phyloP scores from a whole-genome alignment of 1,284 basidiomycete genomes.

The Ceratobasidium sp. region DNA sequence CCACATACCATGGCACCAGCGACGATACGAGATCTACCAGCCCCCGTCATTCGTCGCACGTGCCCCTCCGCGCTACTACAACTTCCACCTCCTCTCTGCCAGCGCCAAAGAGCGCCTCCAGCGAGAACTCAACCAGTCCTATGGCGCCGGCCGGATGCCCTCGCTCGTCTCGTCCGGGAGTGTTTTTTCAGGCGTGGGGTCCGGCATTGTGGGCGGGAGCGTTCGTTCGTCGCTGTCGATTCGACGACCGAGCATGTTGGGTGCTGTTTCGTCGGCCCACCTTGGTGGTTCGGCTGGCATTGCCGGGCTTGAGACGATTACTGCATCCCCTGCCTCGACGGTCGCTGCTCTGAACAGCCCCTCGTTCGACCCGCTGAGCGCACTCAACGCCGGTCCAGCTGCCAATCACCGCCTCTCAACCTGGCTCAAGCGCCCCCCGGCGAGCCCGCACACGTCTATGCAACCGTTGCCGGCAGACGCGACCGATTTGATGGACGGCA shows the following conservation, averaged over 20 bases:
- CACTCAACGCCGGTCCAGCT: slow-evolving; percentile 32
- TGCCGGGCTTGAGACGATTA: slow-evolving; percentile 37
- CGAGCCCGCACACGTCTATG: slow-evolving; percentile 35
- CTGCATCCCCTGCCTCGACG: slow-evolving; percentile 34
- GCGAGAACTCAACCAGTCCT: background rate
- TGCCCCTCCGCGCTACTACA: slow-evolving; percentile 29
- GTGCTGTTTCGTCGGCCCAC: background rate
- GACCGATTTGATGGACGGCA: slow-evolving; percentile 42
- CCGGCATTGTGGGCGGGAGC: slow-evolving; percentile 12
- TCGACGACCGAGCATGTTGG: slow-evolving; percentile 26
- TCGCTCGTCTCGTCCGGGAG: slow-evolving; percentile 6
- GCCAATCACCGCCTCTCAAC: slow-evolving; percentile 33
- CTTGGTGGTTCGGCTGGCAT: slow-evolving; percentile 34
- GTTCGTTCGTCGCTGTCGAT: slow-evolving; percentile 25
- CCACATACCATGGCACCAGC: slow-evolving; percentile 32
- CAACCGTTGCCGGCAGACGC: slow-evolving; percentile 37
- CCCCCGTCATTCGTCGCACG: slow-evolving; percentile 36
- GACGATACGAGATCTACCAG: slow-evolving; percentile 40
- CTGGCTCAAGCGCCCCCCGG: slow-evolving; percentile 36
- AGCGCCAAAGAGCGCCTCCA: slow-evolving; percentile 28
- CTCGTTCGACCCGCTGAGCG: slow-evolving; percentile 26
- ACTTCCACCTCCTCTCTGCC: slow-evolving; percentile 28
- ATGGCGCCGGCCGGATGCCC: slow-evolving; percentile 6
- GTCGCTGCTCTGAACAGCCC: slow-evolving; percentile 33
- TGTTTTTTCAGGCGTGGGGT: slow-evolving; percentile 29